Evolutionary conservation across 1,284 basidiomycete genomes (phyloP).

Genomic region (Ustilago curta): DNA sequence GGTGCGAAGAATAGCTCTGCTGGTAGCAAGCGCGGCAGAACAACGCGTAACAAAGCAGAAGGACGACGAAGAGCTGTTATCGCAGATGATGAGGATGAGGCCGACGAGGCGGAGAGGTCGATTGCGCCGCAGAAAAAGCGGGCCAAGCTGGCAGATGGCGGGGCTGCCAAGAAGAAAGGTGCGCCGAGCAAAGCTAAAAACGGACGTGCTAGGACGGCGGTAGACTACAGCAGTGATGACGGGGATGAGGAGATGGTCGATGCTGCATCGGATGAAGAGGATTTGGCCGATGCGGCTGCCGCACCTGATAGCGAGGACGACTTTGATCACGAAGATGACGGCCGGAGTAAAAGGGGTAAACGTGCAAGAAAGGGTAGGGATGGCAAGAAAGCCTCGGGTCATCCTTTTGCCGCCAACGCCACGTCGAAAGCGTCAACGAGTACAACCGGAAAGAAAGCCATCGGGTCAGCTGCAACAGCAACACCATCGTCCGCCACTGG

Average conservation of each 20-base stretch:
- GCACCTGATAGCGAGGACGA: constrained; percentile 22
- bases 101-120: neutral
- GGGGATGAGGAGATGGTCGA: constrained; percentile 37
- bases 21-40: constrained; percentile 18
- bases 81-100: constrained; percentile 28
- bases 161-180: neutral
- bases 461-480: neutral
- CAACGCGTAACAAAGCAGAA: constrained; percentile 7
- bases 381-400: constrained; percentile 8
- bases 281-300: constrained; percentile 17
- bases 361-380: constrained; percentile 10
- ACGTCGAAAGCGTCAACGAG: constrained; percentile 7
- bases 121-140: constrained; percentile 30
- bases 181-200: constrained; percentile 1
- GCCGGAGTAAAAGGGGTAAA: constrained; percentile 7
- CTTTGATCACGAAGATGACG: constrained; percentile 12
- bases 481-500: constrained; percentile 1
- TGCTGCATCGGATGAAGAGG: constrained; percentile 33
- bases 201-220: constrained; percentile 2
- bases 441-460: constrained; percentile 14
- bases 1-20: neutral
- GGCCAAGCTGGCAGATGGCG: constrained; percentile 12
- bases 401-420: constrained; percentile 4
- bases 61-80: constrained; percentile 17
- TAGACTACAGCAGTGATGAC: constrained; percentile 27